Evolutionary conservation across 2,329 filamentous ascomycete genomes (phyloP), one percentile per base, ranked within the genome.

Genomic region (Fusarium dlaminii): DNA sequence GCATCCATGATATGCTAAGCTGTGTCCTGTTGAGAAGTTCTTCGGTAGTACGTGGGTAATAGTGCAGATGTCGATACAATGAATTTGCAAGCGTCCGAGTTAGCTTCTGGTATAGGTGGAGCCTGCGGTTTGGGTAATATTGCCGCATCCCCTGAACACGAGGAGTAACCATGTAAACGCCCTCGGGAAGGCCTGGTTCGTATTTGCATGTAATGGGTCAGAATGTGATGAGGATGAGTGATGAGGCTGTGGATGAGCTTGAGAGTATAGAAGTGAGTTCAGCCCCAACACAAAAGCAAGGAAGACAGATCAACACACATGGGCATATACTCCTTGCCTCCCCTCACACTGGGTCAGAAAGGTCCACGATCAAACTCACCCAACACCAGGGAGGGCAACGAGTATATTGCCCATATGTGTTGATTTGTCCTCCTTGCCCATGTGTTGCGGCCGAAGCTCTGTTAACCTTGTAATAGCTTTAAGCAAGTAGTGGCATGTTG

Each of bases 381-480:
- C 24, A 20, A 17, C 0, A 27, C 8, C 17, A 45, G 42, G 24
- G 42, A 45, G 24, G 24, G 42, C 42, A 45, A 45, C 42, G 24
- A 45, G 42, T 45, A 27, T 45, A 45, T 45, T 45, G 42, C 24
- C 42, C 42, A 27, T 45, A 6, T 27, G 17, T 6, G 11, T 27
- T 20, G 42, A 27, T 27, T 18, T 18, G 5, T 43, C 42, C 15
- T 24, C 10, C n/a, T 24, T 4, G 15, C 6, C 39, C 0, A 0
- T 3, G 1, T 3, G 1, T n/a, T 7, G 8, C 14, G 7, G 0
- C 9, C 0, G 7, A 0, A 13, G 6, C 5, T 43, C 11, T 3
- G 42, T 43, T 6, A 3, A 9, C 17, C n/a, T 43, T 24, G 7
- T 5, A 8, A 45, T 27, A 45, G 5, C 11, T 45, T 24, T 1